Evolutionary conservation across 2,329 filamentous ascomycete species (phyloP).

Genomic region (Talaromyces sp.): DNA sequence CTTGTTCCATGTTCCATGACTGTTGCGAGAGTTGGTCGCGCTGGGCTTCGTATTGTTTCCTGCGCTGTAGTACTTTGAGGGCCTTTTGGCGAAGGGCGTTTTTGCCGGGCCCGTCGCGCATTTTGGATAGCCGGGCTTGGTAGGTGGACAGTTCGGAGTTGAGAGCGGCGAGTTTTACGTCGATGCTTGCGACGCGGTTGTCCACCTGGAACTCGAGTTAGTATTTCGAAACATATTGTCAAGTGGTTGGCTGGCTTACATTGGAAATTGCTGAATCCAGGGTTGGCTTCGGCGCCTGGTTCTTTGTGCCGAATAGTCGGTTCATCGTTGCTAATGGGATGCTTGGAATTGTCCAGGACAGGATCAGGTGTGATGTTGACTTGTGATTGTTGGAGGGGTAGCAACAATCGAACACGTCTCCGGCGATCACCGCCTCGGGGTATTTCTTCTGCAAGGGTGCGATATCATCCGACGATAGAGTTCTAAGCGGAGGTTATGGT

Average conservation of each 20-base stretch:
- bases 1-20: constrained; percentile 99
- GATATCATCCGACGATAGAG: background rate
- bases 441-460: background rate
- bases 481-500: too few relatives aligned
- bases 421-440: background rate
- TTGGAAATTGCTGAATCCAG: constrained; percentile 77
- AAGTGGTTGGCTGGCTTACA: too few relatives aligned
- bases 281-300: constrained; percentile 80
- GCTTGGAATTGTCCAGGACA: background rate
- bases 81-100: constrained; percentile 89
- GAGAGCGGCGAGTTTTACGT: constrained; percentile 88
- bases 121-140: constrained; percentile 79
- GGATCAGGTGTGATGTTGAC: background rate
- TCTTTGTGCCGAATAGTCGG: constrained; percentile 86
- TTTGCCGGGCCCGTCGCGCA: constrained; percentile 95
- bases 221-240: too few relatives aligned
- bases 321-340: constrained; percentile 60
- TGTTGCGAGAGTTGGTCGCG: constrained; percentile 91
- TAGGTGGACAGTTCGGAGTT: constrained; percentile 86
- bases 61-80: constrained; percentile 85
- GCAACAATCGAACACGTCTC: background rate
- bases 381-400: background rate
- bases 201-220: constrained; percentile 60
- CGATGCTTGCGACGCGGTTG: constrained; percentile 74
- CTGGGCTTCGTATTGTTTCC: constrained; percentile 90